Evolutionary conservation across 1,284 basidiomycete genomes (phyloP).

Genomic region (Cutaneotrichosporon sp.): DNA sequence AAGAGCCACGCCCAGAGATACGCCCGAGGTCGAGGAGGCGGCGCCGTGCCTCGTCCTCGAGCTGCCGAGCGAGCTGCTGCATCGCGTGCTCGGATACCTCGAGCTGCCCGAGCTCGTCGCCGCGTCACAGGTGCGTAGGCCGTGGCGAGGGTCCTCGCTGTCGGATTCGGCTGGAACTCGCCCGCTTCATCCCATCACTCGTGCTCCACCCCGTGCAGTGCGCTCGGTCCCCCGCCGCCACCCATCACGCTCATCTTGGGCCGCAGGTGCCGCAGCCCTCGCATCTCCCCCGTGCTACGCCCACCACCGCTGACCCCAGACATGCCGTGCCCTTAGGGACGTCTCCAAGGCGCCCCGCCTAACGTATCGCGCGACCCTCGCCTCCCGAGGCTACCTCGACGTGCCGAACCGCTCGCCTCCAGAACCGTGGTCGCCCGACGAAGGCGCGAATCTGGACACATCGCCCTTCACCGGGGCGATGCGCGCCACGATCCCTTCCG

Average conservation of each 20-base stretch:
- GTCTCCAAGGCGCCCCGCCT: slow-evolving; percentile 7
- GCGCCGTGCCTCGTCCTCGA: slow-evolving; percentile 5
- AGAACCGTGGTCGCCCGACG: no score
- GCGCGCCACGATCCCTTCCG: slow-evolving; percentile 23
- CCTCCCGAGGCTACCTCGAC: slow-evolving; percentile 12
- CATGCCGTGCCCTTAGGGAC: slow-evolving; percentile 8
- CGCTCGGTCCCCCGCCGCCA: no score
- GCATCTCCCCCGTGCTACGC: no score
- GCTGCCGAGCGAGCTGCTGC: slow-evolving; percentile 15
- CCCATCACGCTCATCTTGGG: no score
- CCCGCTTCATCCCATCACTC: no score
- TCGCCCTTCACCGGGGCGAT: slow-evolving; percentile 29
- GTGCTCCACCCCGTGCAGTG: no score
- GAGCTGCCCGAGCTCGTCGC: background rate
- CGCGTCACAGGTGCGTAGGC: slow-evolving; percentile 8
- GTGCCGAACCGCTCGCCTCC: slow-evolving; percentile 3
- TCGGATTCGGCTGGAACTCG: no score
- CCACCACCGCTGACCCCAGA: slow-evolving; percentile 19
- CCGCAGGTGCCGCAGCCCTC: no score
- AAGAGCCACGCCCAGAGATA: background rate
- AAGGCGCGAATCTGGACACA: background rate
- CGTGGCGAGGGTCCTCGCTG: background rate
- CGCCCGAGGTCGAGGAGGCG: background rate
- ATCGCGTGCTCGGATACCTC: slow-evolving; percentile 7
- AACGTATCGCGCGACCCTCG: slow-evolving; percentile 11